A percentile compares a stretch with the other conserved stretches of the same genome.
Conservation (phyloP, 805 yeast species). For the Brettanomyces bruxellensis region DNA sequence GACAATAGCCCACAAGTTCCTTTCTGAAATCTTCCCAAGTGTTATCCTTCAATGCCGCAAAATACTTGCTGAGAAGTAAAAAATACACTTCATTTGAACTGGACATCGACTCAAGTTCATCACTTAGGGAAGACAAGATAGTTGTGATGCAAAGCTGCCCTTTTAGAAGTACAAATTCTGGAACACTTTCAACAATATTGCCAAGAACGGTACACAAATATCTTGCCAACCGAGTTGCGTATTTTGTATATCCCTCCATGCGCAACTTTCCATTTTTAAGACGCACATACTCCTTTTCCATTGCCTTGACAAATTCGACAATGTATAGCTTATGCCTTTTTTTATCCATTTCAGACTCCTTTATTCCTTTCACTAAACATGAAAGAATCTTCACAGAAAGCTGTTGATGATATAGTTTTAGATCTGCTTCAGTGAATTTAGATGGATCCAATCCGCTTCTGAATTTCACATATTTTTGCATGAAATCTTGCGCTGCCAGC, state of each 20-base stretch:
- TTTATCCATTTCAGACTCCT: slow-evolving; percentile 1
- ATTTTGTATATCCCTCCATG: slow-evolving; percentile 6
- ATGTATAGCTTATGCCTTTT: slow-evolving; percentile 1
- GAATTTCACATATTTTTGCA: slow-evolving; percentile 10
- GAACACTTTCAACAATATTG: slow-evolving; percentile 7
- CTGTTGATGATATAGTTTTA: slow-evolving; percentile 9
- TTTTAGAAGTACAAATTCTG: slow-evolving; percentile 12
- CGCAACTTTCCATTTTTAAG: slow-evolving; percentile 1
- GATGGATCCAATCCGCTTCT: slow-evolving; percentile 14
- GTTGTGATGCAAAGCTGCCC: slow-evolving; percentile 14
- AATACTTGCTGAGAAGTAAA: slow-evolving; percentile 15
- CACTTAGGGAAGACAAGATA: slow-evolving; percentile 14
- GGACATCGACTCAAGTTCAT: slow-evolving; percentile 17
- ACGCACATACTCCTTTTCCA: slow-evolving; percentile 12
- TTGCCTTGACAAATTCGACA: slow-evolving; percentile 7
- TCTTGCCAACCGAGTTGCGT: slow-evolving; percentile 11
- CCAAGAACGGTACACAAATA: slow-evolving; percentile 19
- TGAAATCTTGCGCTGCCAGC: slow-evolving; percentile 4
- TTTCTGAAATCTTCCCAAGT: slow-evolving; percentile 6
- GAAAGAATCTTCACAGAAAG: slow-evolving; percentile 16
- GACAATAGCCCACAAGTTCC: slow-evolving; percentile 10
- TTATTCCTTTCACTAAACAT: slow-evolving; percentile 10
- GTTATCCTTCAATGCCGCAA: slow-evolving; percentile 10
- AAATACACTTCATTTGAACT: slow-evolving; percentile 13
- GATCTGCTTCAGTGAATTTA: slow-evolving; percentile 9